Evolutionary conservation across 192 early-diverging fungal species (phyloP).

Genomic region (Dissophora globulifera): DNA sequence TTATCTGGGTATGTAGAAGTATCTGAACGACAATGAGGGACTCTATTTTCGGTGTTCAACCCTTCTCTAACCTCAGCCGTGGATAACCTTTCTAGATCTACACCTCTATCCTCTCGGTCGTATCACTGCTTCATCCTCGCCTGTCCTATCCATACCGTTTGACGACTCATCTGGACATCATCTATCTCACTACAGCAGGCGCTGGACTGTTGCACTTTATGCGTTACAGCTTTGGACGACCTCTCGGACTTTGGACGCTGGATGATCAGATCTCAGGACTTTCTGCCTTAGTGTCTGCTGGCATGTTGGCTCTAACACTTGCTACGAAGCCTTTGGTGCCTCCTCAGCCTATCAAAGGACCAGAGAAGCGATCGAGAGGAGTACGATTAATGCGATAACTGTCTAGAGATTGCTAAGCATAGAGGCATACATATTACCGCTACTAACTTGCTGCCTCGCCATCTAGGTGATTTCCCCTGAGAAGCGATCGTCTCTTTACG

Average conservation of each 20-base stretch:
- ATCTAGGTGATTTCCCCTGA: slow-evolving; percentile 46
- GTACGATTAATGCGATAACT: slow-evolving; percentile 30
- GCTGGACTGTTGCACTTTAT: slow-evolving; percentile 35
- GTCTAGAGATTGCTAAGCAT: too few species aligned
- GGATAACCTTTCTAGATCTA: too few species aligned
- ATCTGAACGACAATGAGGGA: too few species aligned
- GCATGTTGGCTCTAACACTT: slow-evolving; percentile 25
- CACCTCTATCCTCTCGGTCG: slow-evolving; percentile 41
- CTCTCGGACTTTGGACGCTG: slow-evolving; percentile 44
- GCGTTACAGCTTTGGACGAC: slow-evolving; percentile 36
- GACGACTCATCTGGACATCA: slow-evolving; percentile 44
- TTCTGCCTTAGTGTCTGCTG: slow-evolving; percentile 21
- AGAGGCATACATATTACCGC: too few species aligned
- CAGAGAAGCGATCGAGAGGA: slow-evolving; percentile 34
- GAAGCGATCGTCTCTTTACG: slow-evolving; percentile 42
- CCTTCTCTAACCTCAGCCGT: too few species aligned
- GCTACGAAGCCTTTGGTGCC: slow-evolving; percentile 47
- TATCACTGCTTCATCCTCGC: slow-evolving; percentile 47
- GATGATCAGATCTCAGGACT: slow-evolving; percentile 49
- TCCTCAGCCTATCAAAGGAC: slow-evolving; percentile 43
- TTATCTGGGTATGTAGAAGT: slow-evolving; percentile 37
- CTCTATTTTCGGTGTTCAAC: too few species aligned
- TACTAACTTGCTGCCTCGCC: too few species aligned
- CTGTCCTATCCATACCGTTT: slow-evolving; percentile 42
- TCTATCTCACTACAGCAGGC: slow-evolving; percentile 39